Percentiles rank a stretch among this genome's conserved stretches.
These are phyloP conservation scores for Monosporozyma aerobia DNA, from an alignment of 805 yeast genomes.

Conservation along the genomic window DNA sequence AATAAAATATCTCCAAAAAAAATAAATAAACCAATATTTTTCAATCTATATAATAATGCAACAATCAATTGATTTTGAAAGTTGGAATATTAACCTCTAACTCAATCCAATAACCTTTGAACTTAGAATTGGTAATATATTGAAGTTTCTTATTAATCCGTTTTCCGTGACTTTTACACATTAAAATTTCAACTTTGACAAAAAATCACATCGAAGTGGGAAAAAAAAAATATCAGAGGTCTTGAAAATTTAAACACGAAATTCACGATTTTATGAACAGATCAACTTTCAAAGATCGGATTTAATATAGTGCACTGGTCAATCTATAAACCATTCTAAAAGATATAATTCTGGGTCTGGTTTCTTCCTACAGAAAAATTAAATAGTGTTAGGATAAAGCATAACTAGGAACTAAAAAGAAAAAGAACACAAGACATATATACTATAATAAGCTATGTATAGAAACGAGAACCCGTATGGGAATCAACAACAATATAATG, in stretches of 20 bases:
- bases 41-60: too few species aligned
- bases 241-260: not conserved
- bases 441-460: not conserved
- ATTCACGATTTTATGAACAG: not conserved
- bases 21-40: not conserved
- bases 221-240: not conserved
- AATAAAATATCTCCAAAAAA: constrained; percentile 1
- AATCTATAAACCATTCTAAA: too few species aligned
- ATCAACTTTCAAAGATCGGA: not conserved
- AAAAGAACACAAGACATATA: not conserved
- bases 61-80: not conserved
- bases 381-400: too few species aligned
- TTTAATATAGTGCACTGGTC: too few species aligned
- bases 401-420: not conserved
- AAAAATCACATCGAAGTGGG: too few species aligned
- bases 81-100: too few species aligned
- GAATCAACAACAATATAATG: not conserved
- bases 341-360: too few species aligned
- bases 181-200: too few species aligned
- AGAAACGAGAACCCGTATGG: constrained; percentile 1
- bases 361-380: too few species aligned
- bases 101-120: too few species aligned
- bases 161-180: not conserved
- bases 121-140: not conserved
- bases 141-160: not conserved